Base-by-base conservation (phyloP, 148 eudicot species). In the Silene uniflora region DNA sequence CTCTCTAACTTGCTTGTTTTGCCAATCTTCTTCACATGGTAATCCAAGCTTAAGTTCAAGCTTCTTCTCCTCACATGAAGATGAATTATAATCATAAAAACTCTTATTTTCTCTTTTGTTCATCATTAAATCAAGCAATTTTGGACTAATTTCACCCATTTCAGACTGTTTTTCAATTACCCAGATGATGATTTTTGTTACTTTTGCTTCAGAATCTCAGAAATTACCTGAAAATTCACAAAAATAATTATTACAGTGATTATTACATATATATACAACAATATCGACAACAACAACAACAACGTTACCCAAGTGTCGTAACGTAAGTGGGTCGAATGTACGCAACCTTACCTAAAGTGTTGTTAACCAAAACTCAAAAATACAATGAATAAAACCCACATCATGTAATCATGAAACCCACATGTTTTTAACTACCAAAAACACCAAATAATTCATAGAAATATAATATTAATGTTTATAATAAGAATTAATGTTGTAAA, bases 11-110 rank as follows among this genome's bases (percentile, higher is more conserved):
- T 68, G 13, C 65, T 69, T 80, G 69, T 52, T 77, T 73, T 75
- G 73, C 85, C 87, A 84, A 5, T 47, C 64, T n/a, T 68, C 84
- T 52, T 82, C 85, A 71, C 90, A 89, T 16, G 98, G 98, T 61
- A 90, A 92, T 13, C 89, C 98, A 49, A 92, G 89, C 80, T 89
- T 90, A 8, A 92, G 85, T 78, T 90, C 91, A 58, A 92, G 91
- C 79, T 86, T 88, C 67, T 88, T 89, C 32, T 89, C 91, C 69
- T 87, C 84, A 71, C 59, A 13, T 32, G 35, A 32, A 73, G 19
- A 44, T 44, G 75, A 7, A 47, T 39, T 79, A 62, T 78, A 74
- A 44, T 47, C 78, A 7, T 75, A 78, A 52, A 42, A 70, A 8
- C 74, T 29, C 52, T 72, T 58, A 85, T 80, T 81, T 21, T 84